Evolutionary conservation across 2,329 filamentous ascomycete species (phyloP), one percentile per base, ranked within the genome.

Genomic region (Elsinoe batatas): DNA sequence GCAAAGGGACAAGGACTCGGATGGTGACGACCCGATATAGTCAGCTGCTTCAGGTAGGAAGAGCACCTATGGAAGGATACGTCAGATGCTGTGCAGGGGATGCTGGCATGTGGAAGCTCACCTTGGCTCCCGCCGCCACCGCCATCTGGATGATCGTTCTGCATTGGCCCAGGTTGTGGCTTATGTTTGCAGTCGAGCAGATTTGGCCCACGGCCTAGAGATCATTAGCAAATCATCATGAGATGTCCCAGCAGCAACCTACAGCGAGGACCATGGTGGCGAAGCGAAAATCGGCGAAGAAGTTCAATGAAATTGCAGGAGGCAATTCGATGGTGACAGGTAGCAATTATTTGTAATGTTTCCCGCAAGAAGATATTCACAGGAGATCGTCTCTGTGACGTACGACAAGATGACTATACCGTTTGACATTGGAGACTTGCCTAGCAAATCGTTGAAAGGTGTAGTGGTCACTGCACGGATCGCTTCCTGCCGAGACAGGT

Each of bases 1-100:
- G 60, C 82, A 89, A 8, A 96, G 82, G 3, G 80, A 76, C 7
- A 90, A 71, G 0, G 85, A 86, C 63, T 91, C 83, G 10, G 79
- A 69, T 2, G 84, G 76, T 0, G 82, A 83, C 1, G 79, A 75
- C 17, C 82, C 85, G 64, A 96, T 90, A 74, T 95, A 96, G 73
- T 95, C 90, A 56, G 82, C 82, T 20, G 91, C 91, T 77, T 96
- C 91, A 11, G 91, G 91, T 54, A 96, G 84, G 73, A 97, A 96
- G 50, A 96, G 79, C 15, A 87, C 82, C 80, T 87, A 55, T 37
- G 55, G 11, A 5, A 2, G 30, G 43, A 15, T 20, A 18, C 35
- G 44, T 61, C 58, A 58, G 47, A 10, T 18, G 18, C 13, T n/a
- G 8, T 8, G 5, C 13, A 5, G 38, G 7, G 20, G 13, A 7